Evolutionary conservation across 1,284 basidiomycete species (phyloP).

Genomic region (Chalciporus piperatoides): DNA sequence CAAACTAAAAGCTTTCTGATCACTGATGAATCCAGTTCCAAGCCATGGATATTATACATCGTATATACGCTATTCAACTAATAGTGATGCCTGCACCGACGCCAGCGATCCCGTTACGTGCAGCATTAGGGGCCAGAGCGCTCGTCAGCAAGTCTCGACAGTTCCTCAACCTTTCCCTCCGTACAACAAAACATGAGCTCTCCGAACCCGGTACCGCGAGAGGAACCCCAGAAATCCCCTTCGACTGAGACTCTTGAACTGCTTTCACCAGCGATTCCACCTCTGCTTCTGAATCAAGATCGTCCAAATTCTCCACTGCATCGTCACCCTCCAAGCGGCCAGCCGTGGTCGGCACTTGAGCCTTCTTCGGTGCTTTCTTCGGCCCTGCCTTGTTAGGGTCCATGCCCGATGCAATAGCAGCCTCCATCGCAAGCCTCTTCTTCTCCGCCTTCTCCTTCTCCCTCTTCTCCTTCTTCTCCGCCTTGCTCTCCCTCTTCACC

Average conservation of each 20-base stretch:
- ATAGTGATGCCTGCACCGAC: constrained; percentile 20
- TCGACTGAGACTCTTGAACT: constrained; percentile 52
- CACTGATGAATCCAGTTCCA: neutral
- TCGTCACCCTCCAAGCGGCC: constrained; percentile 51
- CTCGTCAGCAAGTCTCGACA: constrained; percentile 63
- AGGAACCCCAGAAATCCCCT: constrained; percentile 46
- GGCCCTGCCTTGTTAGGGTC: constrained; percentile 41
- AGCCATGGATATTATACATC: neutral
- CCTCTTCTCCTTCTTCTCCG: constrained; percentile 76
- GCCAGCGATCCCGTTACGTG: constrained; percentile 21
- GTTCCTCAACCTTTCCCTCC: constrained; percentile 66
- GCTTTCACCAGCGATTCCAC: constrained; percentile 53
- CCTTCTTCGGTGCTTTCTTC: constrained; percentile 57
- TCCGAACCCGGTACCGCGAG: constrained; percentile 48
- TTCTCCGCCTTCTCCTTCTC: constrained; percentile 75
- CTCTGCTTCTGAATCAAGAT: constrained; percentile 76
- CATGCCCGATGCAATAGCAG: constrained; percentile 57
- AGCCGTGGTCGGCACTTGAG: constrained; percentile 43
- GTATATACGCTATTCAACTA: constrained; percentile 9
- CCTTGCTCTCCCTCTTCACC: constrained; percentile 77
- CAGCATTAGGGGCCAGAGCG: constrained; percentile 40
- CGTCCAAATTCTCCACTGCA: constrained; percentile 70
- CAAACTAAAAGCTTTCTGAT: too few species aligned
- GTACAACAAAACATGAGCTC: constrained; percentile 68
- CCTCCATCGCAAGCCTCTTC: constrained; percentile 65